Evolutionary conservation across 2,329 filamentous ascomycete genomes (phyloP).

Genomic region (Fusarium sp.): DNA sequence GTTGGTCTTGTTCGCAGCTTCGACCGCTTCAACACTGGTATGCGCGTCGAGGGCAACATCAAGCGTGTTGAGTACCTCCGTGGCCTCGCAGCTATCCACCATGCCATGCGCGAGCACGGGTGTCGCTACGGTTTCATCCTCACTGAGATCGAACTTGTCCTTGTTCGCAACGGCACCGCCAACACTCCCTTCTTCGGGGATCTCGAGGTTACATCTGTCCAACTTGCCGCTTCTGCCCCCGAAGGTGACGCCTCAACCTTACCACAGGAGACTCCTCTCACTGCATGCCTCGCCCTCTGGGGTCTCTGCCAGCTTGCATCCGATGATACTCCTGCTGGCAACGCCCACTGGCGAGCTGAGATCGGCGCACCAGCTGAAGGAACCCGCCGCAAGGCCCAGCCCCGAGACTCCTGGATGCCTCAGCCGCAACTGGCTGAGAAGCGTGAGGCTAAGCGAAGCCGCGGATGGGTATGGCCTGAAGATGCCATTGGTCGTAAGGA

Average conservation of each 20-base stretch:
- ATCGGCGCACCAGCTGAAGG: conserved; percentile 81
- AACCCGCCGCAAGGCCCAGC: conserved; percentile 75
- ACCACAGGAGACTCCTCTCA: conserved; percentile 64
- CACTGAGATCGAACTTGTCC: conserved; percentile 93
- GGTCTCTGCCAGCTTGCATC: conserved; percentile 79
- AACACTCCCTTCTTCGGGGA: conserved; percentile 87
- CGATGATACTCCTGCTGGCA: conserved; percentile 65
- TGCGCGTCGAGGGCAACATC: conserved; percentile 86
- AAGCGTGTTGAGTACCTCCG: conserved; percentile 91
- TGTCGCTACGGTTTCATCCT: conserved; percentile 97
- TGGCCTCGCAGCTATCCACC: conserved; percentile 86
- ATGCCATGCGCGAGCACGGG: conserved; percentile 91
- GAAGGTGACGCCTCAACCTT: conserved; percentile 46
- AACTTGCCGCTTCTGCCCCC: conserved; percentile 60
- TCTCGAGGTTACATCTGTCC: conserved; percentile 77
- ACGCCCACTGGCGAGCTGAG: conserved; percentile 74
- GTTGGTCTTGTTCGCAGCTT: conserved; percentile 92
- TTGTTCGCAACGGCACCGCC: conserved; percentile 83
- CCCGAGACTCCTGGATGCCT: conserved; percentile 82
- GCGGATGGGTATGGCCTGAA: conserved; percentile 82
- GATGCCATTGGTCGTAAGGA: conserved; percentile 79
- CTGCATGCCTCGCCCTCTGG: conserved; percentile 80
- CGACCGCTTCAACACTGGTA: conserved; percentile 94
- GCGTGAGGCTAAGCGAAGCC: conserved; percentile 77
- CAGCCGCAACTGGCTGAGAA: conserved; percentile 79